Percentiles rank a stretch among this genome's conserved stretches.
These are phyloP conservation scores for Lasiodiplodia theobromae DNA, from an alignment of 2,329 filamentous ascomycete genomes.

Conservation along the genomic window DNA sequence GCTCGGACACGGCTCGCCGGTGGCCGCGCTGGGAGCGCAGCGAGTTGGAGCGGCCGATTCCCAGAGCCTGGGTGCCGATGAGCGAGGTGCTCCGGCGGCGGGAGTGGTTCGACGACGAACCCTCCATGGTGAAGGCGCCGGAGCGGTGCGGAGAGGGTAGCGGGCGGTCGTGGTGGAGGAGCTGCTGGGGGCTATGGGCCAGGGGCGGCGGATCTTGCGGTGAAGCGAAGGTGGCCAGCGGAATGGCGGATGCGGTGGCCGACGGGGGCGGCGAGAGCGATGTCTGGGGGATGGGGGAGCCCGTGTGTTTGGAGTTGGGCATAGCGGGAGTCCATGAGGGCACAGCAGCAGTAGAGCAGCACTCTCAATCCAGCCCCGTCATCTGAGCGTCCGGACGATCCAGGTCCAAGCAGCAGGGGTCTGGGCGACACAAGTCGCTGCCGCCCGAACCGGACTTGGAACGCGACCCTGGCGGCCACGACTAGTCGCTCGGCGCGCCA, in stretches of 20 bases:
- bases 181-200: slow-evolving; percentile 14
- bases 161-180: slow-evolving; percentile 16
- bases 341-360: neutral
- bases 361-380: neutral
- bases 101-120: slow-evolving; percentile 28
- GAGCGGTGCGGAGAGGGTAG: slow-evolving; percentile 20
- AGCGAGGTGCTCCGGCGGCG: slow-evolving; percentile 29
- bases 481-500: neutral
- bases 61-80: slow-evolving; percentile 6
- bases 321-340: slow-evolving; percentile 22
- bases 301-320: slow-evolving; percentile 23
- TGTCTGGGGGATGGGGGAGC: slow-evolving; percentile 15
- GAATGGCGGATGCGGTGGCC: slow-evolving; percentile 26
- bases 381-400: neutral
- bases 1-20: slow-evolving; percentile 26
- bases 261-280: slow-evolving; percentile 13
- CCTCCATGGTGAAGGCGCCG: slow-evolving; percentile 28
- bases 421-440: neutral
- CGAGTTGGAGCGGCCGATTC: slow-evolving; percentile 28
- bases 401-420: neutral
- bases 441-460: neutral
- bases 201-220: neutral
- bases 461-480: neutral
- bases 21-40: slow-evolving; percentile 25
- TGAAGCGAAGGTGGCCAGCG: slow-evolving; percentile 23